A percentile compares a stretch with the other conserved stretches of the same genome.
Conservation (phyloP, 2,329 filamentous ascomycete genomes). For the Myrmaecium sp. region DNA sequence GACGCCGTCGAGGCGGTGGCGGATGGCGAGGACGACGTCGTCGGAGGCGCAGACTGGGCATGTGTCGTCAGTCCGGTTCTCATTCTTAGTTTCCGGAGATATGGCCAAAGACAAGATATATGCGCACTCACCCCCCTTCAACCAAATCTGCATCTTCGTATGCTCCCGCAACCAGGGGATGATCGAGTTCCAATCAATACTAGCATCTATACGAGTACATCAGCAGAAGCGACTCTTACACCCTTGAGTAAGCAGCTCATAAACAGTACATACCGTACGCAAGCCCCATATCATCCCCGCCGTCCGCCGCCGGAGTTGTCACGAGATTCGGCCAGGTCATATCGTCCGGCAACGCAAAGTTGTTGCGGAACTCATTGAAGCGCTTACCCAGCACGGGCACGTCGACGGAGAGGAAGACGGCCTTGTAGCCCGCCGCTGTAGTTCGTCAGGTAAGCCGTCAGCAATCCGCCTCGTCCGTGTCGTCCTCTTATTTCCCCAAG, state of each 20-base stretch:
- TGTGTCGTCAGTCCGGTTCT: not conserved
- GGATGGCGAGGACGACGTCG: constrained; percentile 28
- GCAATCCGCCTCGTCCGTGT: no score
- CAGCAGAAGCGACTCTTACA: no score
- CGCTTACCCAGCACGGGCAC: constrained; percentile 35
- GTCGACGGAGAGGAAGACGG: constrained; percentile 39
- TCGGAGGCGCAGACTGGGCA: constrained; percentile 18
- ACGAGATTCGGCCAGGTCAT: constrained; percentile 29
- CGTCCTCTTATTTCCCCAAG: not conserved
- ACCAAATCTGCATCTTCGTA: constrained; percentile 33
- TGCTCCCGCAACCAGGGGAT: constrained; percentile 32
- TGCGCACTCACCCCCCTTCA: constrained; percentile 20
- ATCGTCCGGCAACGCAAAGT: constrained; percentile 30
- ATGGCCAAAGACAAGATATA: not conserved
- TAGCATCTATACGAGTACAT: constrained; percentile 7
- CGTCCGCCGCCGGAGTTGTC: constrained; percentile 8
- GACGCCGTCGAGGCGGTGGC: constrained; percentile 21
- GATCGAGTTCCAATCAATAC: constrained; percentile 29
- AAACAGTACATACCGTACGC: constrained; percentile 1
- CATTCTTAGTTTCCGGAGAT: not conserved
- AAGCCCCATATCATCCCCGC: not conserved
- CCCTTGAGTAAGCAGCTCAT: no score
- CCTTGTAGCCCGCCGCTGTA: constrained; percentile 32
- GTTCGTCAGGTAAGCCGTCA: not conserved
- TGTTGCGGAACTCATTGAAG: constrained; percentile 36